Conservation (phyloP, 306 rosid genomes). For the Malus sieversii region DNA sequence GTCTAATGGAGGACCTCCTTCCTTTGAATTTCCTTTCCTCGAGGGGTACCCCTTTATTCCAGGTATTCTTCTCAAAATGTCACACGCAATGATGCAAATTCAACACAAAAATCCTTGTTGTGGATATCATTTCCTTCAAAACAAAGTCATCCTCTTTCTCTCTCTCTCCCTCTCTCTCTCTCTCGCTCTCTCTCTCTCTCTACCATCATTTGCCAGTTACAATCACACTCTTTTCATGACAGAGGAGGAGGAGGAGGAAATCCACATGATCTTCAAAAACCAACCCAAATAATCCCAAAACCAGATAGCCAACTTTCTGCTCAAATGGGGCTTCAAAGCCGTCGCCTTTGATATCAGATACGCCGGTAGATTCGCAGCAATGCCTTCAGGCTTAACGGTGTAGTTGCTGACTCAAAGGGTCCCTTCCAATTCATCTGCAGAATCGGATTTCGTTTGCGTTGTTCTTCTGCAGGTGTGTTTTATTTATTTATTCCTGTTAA, state of each 20-base stretch:
- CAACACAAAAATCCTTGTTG: background rate
- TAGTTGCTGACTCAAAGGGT: conserved; percentile 42
- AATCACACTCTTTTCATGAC: conserved; percentile 1
- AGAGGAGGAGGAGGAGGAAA: background rate
- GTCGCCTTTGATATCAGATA: conserved; percentile 56
- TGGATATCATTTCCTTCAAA: conserved; percentile 5
- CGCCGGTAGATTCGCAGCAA: conserved; percentile 41
- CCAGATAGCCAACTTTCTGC: background rate
- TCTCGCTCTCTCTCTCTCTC: background rate
- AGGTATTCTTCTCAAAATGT: conserved; percentile 1
- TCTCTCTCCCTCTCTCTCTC: background rate
- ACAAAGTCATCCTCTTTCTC: conserved; percentile 1
- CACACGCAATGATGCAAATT: background rate
- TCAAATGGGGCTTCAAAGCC: conserved; percentile 28
- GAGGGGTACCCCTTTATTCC: background rate
- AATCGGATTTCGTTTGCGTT: conserved; percentile 7
- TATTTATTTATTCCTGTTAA: background rate
- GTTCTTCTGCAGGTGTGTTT: conserved; percentile 59
- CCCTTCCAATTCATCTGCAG: conserved; percentile 20
- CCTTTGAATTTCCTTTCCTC: background rate
- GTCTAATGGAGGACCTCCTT: background rate
- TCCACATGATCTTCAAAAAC: background rate
- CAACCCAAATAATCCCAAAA: background rate
- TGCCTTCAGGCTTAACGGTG: conserved; percentile 48
- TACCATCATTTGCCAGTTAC: background rate